A percentile compares a stretch with the other conserved stretches of the same genome.
Evolutionary conservation across 108 stramenopile species (phyloP).

Genomic region (Nitzschia inconspicua): DNA sequence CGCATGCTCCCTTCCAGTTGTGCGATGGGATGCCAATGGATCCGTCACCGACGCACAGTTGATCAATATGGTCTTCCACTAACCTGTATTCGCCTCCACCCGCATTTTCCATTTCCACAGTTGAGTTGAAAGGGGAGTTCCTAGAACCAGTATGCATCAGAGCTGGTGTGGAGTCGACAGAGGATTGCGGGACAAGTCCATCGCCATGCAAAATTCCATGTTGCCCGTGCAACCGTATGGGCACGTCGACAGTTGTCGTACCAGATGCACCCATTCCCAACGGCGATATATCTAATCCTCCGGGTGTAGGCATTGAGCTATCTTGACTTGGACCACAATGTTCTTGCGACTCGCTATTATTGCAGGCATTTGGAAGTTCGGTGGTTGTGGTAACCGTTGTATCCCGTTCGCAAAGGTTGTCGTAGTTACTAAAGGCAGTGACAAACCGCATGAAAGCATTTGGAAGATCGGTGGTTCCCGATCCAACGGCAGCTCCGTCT

Average conservation of each 20-base stretch:
- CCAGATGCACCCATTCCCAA: constrained; percentile 22
- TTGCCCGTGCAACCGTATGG: constrained; percentile 59
- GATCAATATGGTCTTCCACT: constrained; percentile 56
- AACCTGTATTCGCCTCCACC: constrained; percentile 27
- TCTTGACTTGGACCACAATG: no score
- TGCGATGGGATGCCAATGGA: constrained; percentile 36
- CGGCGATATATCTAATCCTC: neutral
- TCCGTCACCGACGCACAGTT: constrained; percentile 53
- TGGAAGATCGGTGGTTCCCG: neutral
- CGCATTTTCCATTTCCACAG: constrained; percentile 6
- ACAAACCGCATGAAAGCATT: constrained; percentile 45
- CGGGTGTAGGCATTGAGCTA: neutral
- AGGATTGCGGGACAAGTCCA: no score
- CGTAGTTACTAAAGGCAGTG: constrained; percentile 78
- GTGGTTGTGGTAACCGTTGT: neutral
- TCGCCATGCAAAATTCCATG: constrained; percentile 54
- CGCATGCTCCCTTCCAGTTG: constrained; percentile 58
- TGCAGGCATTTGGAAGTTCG: neutral
- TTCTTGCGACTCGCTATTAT: constrained; percentile 7
- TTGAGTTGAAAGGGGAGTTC: neutral
- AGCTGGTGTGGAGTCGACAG: no score
- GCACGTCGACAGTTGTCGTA: neutral
- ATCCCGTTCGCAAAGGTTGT: constrained; percentile 23
- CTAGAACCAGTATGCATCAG: no score
- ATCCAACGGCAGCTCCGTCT: neutral